Evolutionary conservation across 345 rosid species (phyloP), one percentile per base, ranked within the genome.

Genomic region (Ailanthus altissimus): DNA sequence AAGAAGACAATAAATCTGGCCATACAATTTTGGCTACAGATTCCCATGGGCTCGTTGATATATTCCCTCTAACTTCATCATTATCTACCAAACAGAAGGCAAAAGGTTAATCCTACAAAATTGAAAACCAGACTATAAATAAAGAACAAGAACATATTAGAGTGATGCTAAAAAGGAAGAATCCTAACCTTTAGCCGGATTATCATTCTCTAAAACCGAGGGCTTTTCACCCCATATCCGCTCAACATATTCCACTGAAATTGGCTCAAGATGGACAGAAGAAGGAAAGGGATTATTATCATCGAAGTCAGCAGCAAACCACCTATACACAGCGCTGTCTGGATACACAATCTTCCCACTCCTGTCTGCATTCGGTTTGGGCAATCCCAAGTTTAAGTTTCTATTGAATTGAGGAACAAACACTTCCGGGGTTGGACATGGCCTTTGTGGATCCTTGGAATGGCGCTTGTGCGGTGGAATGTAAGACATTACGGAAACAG

Each of bases 1-100:
- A 85, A 28, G 88, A 84, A 64, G 83, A 57, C 21, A 88, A 20
- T 53, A 93, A 73, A 60, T 89, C 90, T 62, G 78, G 88, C 79
- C 56, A 79, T 5, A 91, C 83, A 43, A 75, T 83, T 82, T 87
- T 90, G 0, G 90, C 88, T 53, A 89, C 59, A 25, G 42, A 72
- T 32, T 64, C 77, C 91, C 90, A 86, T 15, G 84, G 83, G 54
- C 80, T 78, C 78, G 56, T 74, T 23, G 45, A 20, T 28, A 2
- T 12, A 38, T 79, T 76, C 65, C 66, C 78, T 40, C 50, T 76
- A 23, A 0, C 67, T 75, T 65, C 86, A 28, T 28, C 60, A 59
- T 77, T 72, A 57, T 78, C 84, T 82, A 46, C 6, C 28, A 25
- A 8, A 15, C 1, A 43, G 42, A 15, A 10, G 54, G 5, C 21